These are phyloP conservation scores for Gnaphalium uliginosum DNA, from an alignment of 129 eudicot species.

Conservation along the genomic window DNA sequence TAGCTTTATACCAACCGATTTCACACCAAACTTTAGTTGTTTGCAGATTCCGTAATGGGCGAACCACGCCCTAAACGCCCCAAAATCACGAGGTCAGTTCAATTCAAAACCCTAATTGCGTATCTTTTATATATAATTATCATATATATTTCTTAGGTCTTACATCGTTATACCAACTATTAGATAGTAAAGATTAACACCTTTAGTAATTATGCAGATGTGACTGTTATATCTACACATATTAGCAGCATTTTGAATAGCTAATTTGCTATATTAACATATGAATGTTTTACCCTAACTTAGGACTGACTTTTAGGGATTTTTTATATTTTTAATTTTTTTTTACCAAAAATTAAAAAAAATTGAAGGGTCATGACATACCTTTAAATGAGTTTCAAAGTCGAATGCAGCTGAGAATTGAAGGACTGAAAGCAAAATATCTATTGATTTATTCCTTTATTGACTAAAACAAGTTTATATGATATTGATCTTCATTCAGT, in stretches of 20 bases:
- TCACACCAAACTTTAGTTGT: neutral
- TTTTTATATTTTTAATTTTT: neutral
- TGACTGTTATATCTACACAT: neutral
- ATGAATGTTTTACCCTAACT: slow-evolving; percentile 2
- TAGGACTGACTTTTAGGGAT: neutral
- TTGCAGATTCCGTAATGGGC: slow-evolving; percentile 38
- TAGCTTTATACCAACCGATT: slow-evolving; percentile 11
- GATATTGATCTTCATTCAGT: neutral
- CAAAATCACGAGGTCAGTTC: slow-evolving; percentile 52
- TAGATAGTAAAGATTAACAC: slow-evolving; percentile 13
- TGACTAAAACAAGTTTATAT: neutral
- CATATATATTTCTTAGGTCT: neutral
- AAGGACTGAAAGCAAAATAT: neutral
- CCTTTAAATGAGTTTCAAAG: neutral
- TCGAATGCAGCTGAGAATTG: neutral
- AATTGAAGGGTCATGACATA: neutral
- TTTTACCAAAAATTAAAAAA: neutral
- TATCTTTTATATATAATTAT: neutral
- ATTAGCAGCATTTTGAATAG: neutral
- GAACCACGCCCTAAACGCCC: slow-evolving; percentile 62
- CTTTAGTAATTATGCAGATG: slow-evolving; percentile 1
- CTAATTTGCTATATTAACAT: neutral
- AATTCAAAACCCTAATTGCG: neutral
- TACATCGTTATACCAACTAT: slow-evolving; percentile 12
- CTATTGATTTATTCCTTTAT: neutral